Evolutionary conservation across 2,329 filamentous ascomycete species (phyloP).

Genomic region (Pyrenophora tritici-repentis): DNA sequence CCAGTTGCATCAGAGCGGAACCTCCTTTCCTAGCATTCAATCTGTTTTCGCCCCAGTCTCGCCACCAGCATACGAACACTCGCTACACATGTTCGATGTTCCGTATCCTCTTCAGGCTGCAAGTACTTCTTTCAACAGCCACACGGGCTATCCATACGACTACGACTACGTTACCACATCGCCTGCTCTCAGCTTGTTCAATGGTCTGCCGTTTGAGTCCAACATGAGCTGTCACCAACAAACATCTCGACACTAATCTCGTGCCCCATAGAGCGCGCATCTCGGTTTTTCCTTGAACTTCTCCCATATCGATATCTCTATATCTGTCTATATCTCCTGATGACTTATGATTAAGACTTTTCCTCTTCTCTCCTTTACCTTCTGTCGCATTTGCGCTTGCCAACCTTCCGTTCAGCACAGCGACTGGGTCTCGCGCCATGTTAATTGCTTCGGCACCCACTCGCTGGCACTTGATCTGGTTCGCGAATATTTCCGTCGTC

Average conservation of each 20-base stretch:
- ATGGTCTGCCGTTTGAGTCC: conserved; percentile 14
- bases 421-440: not conserved
- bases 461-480: conserved; percentile 10
- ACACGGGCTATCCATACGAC: conserved; percentile 1
- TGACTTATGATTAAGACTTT: conserved; percentile 14
- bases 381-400: not conserved
- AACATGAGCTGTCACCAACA: not conserved
- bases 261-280: not conserved
- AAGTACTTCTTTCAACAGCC: conserved; percentile 3
- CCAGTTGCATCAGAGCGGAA: not conserved
- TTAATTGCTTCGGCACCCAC: conserved; percentile 22
- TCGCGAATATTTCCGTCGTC: conserved; percentile 11
- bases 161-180: conserved; percentile 6
- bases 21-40: conserved; percentile 3
- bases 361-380: not conserved
- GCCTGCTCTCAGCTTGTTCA: conserved; percentile 8
- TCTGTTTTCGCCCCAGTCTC: not conserved
- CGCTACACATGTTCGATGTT: conserved; percentile 10
- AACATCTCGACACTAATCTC: not conserved
- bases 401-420: conserved; percentile 16
- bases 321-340: not conserved
- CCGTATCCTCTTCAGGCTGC: conserved; percentile 7
- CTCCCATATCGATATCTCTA: not conserved
- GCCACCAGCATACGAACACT: conserved; percentile 9
- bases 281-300: not conserved